Conservation (phyloP, 257 asterid species). For the Przewalskia tangutica region DNA sequence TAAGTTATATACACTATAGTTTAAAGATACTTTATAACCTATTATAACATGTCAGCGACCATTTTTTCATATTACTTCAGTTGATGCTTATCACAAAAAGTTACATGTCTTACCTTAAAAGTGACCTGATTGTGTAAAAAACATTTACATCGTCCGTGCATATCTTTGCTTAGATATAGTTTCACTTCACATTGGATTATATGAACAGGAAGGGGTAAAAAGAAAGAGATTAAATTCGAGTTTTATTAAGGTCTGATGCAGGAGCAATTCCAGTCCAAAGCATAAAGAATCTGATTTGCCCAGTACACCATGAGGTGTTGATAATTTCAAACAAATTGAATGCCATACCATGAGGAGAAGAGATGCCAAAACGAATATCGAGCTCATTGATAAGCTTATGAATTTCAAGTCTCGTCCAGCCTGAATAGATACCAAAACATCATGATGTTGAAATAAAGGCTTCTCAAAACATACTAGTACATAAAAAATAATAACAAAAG, state of each 20-base stretch:
- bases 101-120: not conserved
- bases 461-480: not conserved
- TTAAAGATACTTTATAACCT: not conserved
- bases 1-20: not conserved
- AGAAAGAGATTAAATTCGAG: not conserved
- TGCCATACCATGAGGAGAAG: slow-evolving; percentile 57
- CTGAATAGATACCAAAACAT: slow-evolving; percentile 21
- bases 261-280: not conserved
- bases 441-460: not conserved
- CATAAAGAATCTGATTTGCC: not conserved
- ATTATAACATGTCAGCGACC: slow-evolving; percentile 17
- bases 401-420: slow-evolving; percentile 95
- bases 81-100: not conserved
- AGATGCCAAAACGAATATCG: slow-evolving; percentile 53
- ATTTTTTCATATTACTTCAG: not conserved
- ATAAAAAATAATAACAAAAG: not conserved
- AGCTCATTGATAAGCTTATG: slow-evolving; percentile 77
- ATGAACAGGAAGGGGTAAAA: not conserved
- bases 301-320: not conserved
- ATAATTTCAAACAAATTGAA: not conserved
- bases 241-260: not conserved
- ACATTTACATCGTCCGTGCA: not conserved
- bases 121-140: not conserved
- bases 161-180: not conserved
- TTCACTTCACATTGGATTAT: not conserved